Evolutionary conservation across 1,284 basidiomycete species (phyloP).

Genomic region (Cryptococcus sp.): DNA sequence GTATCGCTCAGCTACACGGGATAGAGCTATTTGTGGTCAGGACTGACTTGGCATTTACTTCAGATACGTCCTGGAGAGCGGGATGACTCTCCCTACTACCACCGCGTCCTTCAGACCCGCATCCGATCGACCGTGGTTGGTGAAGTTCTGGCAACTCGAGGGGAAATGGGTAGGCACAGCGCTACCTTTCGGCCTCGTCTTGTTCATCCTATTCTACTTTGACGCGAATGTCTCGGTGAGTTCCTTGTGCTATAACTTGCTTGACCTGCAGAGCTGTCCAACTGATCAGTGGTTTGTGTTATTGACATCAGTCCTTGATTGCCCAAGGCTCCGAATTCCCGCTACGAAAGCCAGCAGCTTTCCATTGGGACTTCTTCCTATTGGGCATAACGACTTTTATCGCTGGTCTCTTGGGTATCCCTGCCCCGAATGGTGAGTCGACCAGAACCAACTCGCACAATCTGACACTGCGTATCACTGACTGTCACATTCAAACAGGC

Average conservation of each 20-base stretch:
- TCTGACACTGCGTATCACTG: constrained; percentile 3
- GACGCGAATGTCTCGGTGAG: constrained; percentile 54
- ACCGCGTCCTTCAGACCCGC: constrained; percentile 72
- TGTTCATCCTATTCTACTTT: constrained; percentile 58
- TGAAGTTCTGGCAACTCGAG: constrained; percentile 87
- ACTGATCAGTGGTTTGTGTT: neutral
- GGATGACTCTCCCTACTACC: constrained; percentile 67
- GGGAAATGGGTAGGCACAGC: constrained; percentile 83
- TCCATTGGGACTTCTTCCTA: constrained; percentile 79
- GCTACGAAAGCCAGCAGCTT: constrained; percentile 85
- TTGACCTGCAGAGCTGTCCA: neutral
- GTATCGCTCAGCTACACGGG: constrained; percentile 1
- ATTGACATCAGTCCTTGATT: constrained; percentile 69
- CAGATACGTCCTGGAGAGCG: constrained; percentile 57
- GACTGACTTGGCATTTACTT: constrained; percentile 1
- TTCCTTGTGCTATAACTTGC: neutral
- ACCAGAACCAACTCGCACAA: neutral
- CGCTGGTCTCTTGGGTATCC: constrained; percentile 84
- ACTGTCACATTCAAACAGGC: constrained; percentile 20
- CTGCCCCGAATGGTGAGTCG: constrained; percentile 79
- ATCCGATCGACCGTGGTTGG: constrained; percentile 76
- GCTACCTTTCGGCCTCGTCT: constrained; percentile 58
- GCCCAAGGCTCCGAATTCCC: constrained; percentile 91
- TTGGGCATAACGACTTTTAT: constrained; percentile 91
- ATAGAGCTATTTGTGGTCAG: neutral